phyloP scores from a whole-genome alignment of 2,329 filamentous ascomycete genomes.

The Aureobasidium sp. region DNA sequence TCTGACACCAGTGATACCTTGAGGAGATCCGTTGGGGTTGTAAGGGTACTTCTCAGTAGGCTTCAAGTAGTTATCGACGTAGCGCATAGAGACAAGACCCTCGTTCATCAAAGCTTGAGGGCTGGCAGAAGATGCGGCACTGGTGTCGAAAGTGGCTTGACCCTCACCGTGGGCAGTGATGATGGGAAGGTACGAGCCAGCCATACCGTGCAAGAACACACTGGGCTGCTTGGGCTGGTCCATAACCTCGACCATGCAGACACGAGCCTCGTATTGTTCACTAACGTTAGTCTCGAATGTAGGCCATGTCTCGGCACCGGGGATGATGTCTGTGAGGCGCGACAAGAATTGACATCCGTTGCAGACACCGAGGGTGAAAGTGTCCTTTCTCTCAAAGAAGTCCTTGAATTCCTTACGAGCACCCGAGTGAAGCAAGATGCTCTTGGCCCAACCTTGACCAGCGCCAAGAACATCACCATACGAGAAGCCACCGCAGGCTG shows the following conservation, averaged over 20 bases:
- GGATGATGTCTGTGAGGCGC: constrained; percentile 73
- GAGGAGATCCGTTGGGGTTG: constrained; percentile 81
- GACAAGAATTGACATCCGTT: constrained; percentile 96
- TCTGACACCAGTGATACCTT: constrained; percentile 71
- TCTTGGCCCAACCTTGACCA: constrained; percentile 95
- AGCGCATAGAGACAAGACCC: constrained; percentile 68
- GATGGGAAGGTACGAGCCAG: constrained; percentile 71
- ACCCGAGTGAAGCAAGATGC: constrained; percentile 72
- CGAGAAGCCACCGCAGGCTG: constrained; percentile 94
- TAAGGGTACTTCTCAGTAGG: constrained; percentile 77
- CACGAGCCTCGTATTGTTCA: constrained; percentile 84
- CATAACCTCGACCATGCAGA: constrained; percentile 73
- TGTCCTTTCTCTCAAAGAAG: constrained; percentile 84
- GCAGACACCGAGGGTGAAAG: constrained; percentile 88
- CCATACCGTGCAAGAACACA: constrained; percentile 90
- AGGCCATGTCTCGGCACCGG: constrained; percentile 74
- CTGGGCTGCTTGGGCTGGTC: constrained; percentile 51
- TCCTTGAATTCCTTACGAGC: constrained; percentile 67
- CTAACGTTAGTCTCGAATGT: constrained; percentile 76
- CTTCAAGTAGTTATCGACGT: constrained; percentile 70
- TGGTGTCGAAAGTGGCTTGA: constrained; percentile 49
- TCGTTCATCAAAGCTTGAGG: constrained; percentile 49
- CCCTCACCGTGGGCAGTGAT: constrained; percentile 89
- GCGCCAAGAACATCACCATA: constrained; percentile 89
- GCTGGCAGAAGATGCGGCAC: constrained; percentile 37